Conservation (phyloP, 2,329 filamentous ascomycete genomes). For the Trichoderma sp. region DNA sequence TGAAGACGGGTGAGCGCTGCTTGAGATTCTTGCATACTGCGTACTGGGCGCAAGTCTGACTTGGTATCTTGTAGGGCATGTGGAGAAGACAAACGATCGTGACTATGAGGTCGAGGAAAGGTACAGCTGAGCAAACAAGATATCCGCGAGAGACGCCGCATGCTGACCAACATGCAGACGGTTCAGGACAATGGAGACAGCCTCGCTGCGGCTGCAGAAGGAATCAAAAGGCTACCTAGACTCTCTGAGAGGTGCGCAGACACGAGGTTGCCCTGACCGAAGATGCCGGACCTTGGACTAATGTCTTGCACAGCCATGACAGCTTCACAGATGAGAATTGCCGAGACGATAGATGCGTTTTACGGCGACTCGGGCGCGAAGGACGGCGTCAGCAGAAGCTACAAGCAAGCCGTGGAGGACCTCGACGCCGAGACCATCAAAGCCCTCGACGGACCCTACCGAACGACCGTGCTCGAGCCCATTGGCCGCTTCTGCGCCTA, state of each 20-base stretch:
- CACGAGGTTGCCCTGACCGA: not conserved
- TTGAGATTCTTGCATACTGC: not conserved
- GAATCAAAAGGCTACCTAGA: constrained; percentile 98
- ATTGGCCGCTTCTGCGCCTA: constrained; percentile 97
- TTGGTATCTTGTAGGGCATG: constrained; percentile 66
- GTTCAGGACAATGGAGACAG: constrained; percentile 96
- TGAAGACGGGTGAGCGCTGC: constrained; percentile 79
- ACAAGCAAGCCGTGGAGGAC: constrained; percentile 98
- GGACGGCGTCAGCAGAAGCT: constrained; percentile 93
- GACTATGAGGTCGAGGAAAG: constrained; percentile 98
- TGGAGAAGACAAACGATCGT: constrained; percentile 97
- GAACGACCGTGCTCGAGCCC: constrained; percentile 90
- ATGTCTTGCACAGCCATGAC: constrained; percentile 77
- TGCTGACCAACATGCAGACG: constrained; percentile 60
- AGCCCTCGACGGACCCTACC: constrained; percentile 92
- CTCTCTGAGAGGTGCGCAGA: constrained; percentile 74
- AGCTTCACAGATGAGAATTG: constrained; percentile 98
- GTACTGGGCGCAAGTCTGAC: not conserved
- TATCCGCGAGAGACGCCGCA: not conserved
- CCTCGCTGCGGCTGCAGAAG: constrained; percentile 89
- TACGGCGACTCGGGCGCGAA: constrained; percentile 94
- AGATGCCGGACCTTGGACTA: constrained; percentile 3
- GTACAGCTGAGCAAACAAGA: constrained; percentile 47
- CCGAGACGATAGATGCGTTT: constrained; percentile 98
- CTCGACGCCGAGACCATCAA: constrained; percentile 98